Evolutionary conservation across 805 yeast species (phyloP).

Genomic region (Cyberlindnera mrakii): DNA sequence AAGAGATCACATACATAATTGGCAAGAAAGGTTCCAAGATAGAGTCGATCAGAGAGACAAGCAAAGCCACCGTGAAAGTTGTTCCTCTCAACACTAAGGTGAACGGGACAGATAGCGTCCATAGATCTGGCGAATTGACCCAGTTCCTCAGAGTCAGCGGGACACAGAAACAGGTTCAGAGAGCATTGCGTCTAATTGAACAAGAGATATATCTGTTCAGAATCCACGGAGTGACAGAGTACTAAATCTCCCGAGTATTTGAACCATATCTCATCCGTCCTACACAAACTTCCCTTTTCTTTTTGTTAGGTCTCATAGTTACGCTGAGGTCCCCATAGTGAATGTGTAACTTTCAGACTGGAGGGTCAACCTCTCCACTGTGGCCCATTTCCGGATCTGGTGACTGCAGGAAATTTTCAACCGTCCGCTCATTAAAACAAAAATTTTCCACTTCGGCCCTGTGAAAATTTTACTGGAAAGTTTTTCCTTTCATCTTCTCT

Average conservation of each 20-base stretch:
- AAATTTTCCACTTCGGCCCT: background rate
- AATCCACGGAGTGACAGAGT: slow-evolving; percentile 2
- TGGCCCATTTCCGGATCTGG: slow-evolving; percentile 5
- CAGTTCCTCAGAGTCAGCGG: slow-evolving; percentile 31
- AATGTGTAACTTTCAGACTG: slow-evolving; percentile 11
- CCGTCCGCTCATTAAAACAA: background rate
- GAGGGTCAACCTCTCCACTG: slow-evolving; percentile 15
- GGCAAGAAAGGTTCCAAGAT: slow-evolving; percentile 39
- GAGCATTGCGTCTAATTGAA: slow-evolving; percentile 25
- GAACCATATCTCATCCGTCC: background rate
- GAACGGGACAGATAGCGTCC: slow-evolving; percentile 13
- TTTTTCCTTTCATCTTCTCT: slow-evolving; percentile 9
- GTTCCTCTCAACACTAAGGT: slow-evolving; percentile 24
- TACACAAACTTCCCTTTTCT: background rate
- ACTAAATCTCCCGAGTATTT: background rate
- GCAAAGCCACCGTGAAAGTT: slow-evolving; percentile 35
- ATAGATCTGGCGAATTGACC: slow-evolving; percentile 3
- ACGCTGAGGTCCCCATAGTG: slow-evolving; percentile 7
- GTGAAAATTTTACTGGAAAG: slow-evolving; percentile 18
- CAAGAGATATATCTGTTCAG: slow-evolving; percentile 19
- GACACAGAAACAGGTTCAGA: slow-evolving; percentile 15
- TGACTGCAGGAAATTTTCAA: slow-evolving; percentile 2
- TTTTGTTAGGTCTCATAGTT: slow-evolving; percentile 11
- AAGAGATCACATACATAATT: slow-evolving; percentile 36
- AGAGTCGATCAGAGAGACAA: slow-evolving; percentile 26